Percentiles rank a stretch among this genome's conserved stretches.
phyloP scores from a whole-genome alignment of 805 yeast species.

The Kodamaea nitidulidarum region DNA sequence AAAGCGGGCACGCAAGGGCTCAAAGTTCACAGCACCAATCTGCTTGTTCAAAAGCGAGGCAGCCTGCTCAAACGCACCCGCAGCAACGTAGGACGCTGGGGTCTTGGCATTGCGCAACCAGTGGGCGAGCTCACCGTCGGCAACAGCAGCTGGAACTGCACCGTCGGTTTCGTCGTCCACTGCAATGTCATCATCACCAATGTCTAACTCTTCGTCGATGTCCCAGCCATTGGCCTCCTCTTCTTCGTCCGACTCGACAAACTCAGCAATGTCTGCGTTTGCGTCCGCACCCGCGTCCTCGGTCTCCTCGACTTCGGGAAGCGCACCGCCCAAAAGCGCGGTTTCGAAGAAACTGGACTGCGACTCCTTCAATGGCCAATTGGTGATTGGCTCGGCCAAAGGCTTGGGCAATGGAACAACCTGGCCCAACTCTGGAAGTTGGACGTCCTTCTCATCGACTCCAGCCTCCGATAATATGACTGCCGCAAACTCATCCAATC shows the following conservation, averaged over 20 bases:
- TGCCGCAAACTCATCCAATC: constrained; percentile 71
- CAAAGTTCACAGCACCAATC: constrained; percentile 80
- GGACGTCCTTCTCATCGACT: constrained; percentile 55
- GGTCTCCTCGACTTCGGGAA: constrained; percentile 44
- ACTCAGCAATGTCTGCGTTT: constrained; percentile 15
- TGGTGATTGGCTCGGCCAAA: constrained; percentile 40
- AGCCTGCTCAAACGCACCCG: constrained; percentile 95
- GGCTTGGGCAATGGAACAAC: constrained; percentile 47
- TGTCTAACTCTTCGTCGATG: constrained; percentile 71
- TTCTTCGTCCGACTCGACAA: constrained; percentile 23
- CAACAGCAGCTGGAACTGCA: constrained; percentile 12
- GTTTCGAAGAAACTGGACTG: constrained; percentile 79
- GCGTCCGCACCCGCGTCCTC: constrained; percentile 10
- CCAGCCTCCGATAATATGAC: constrained; percentile 70
- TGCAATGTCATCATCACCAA: constrained; percentile 44
- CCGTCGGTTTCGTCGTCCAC: constrained; percentile 15
- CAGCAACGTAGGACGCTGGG: constrained; percentile 90
- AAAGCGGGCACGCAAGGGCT: constrained; percentile 80
- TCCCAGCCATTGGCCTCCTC: constrained; percentile 63
- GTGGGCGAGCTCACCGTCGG: constrained; percentile 57
- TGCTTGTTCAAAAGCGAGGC: constrained; percentile 90
- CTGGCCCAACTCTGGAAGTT: constrained; percentile 52
- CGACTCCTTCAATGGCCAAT: constrained; percentile 82
- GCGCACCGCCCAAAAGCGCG: constrained; percentile 67
- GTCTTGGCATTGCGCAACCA: constrained; percentile 90